A percentile compares a stretch with the other conserved stretches of the same genome.
These are phyloP conservation scores for Mortierella sp. DNA, from an alignment of 371 early-diverging fungal genomes.

Conservation along the genomic window DNA sequence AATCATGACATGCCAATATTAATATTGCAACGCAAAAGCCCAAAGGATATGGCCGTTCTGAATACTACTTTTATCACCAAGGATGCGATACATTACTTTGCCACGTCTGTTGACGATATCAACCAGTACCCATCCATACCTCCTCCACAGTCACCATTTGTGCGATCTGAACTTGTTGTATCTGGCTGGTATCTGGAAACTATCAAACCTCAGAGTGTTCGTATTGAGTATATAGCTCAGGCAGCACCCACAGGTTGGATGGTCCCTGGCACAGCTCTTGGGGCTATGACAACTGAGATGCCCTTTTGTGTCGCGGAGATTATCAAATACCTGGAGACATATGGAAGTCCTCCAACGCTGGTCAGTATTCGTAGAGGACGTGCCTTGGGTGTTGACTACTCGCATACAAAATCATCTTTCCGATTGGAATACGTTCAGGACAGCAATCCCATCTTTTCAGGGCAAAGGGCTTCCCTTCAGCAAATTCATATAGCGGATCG, in stretches of 20 bases:
- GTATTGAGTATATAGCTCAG: constrained; percentile 61
- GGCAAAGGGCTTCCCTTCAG: constrained; percentile 37
- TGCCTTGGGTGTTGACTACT: constrained; percentile 59
- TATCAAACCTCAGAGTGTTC: constrained; percentile 48
- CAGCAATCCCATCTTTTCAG: constrained; percentile 54
- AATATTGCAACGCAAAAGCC: constrained; percentile 31
- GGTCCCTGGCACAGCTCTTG: constrained; percentile 60
- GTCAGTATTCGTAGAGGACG: constrained; percentile 60
- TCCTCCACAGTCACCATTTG: constrained; percentile 59
- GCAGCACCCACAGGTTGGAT: constrained; percentile 62
- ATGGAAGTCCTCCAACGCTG: constrained; percentile 68
- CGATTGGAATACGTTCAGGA: constrained; percentile 66
- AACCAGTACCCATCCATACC: constrained; percentile 58
- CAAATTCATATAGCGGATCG: constrained; percentile 14
- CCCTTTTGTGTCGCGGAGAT: constrained; percentile 59
- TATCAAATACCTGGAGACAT: constrained; percentile 58
- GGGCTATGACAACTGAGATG: constrained; percentile 58
- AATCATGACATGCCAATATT: neutral
- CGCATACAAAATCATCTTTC: constrained; percentile 63
- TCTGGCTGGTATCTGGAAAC: constrained; percentile 65
- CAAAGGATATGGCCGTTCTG: constrained; percentile 66
- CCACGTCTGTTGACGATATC: constrained; percentile 63
- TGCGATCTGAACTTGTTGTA: constrained; percentile 64
- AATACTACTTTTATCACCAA: constrained; percentile 62
- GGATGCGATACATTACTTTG: constrained; percentile 61